A percentile compares a stretch with the other conserved stretches of the same genome.
Conservation (phyloP, 2,329 filamentous ascomycete genomes). For the Aaosphaeria arxii region DNA sequence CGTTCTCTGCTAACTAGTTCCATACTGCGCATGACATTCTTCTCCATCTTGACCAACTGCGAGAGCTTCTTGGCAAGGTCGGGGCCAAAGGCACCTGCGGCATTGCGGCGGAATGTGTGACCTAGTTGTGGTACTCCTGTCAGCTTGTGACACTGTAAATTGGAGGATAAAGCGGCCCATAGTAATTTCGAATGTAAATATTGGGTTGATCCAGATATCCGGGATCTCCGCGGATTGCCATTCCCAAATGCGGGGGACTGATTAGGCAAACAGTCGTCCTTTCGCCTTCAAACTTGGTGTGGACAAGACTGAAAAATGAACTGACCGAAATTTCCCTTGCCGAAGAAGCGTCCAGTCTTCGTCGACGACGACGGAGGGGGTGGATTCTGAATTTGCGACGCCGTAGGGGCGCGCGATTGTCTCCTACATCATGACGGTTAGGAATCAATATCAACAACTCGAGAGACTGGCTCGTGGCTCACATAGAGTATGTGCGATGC, state of each 20-base stretch:
- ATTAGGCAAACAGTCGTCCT: no score
- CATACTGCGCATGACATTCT: slow-evolving; percentile 99
- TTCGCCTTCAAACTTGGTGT: no score
- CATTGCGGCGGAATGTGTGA: slow-evolving; percentile 69
- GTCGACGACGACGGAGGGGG: slow-evolving; percentile 89
- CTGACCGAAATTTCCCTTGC: slow-evolving; percentile 81
- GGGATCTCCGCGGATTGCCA: no score
- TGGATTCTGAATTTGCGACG: slow-evolving; percentile 86
- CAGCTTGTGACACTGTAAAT: background rate
- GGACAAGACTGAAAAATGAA: slow-evolving; percentile 1
- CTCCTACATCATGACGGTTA: slow-evolving; percentile 77
- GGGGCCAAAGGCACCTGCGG: slow-evolving; percentile 73
- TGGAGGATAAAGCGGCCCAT: background rate
- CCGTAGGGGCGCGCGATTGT: slow-evolving; percentile 92
- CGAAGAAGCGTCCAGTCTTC: slow-evolving; percentile 87
- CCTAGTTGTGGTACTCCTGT: slow-evolving; percentile 43
- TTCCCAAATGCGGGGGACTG: no score
- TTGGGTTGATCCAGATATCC: no score
- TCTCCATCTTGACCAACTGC: slow-evolving; percentile 99
- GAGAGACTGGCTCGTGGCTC: slow-evolving; percentile 92
- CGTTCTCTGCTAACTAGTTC: slow-evolving; percentile 92
- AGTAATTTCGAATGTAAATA: no score
- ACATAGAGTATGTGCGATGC: slow-evolving; percentile 96
- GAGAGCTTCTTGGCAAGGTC: slow-evolving; percentile 97
- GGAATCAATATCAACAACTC: slow-evolving; percentile 92